Evolutionary conservation across 1,139 yeast genomes (phyloP), one percentile per base, ranked within the genome.

Genomic region (Tardiomyces depauwii): DNA sequence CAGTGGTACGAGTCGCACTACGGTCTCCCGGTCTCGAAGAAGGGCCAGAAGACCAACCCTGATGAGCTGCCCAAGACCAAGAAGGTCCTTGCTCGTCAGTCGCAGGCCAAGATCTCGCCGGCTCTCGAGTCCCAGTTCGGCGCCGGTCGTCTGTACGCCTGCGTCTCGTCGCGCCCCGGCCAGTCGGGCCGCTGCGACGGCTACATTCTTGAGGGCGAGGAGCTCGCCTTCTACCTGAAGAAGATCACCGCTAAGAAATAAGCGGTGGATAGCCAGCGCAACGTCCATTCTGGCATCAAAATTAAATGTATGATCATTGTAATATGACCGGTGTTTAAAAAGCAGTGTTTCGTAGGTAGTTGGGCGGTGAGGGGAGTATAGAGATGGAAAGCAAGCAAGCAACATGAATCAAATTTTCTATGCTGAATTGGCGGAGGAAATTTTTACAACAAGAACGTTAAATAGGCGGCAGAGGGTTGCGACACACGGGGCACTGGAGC

Each of bases 181-280:
- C 99, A 91, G 82, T 84, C 95, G 62, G 99, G 99, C 77, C 93
- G 99, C 80, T 83, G 91, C 78, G 98, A 93, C 74, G 99, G 99
- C 77, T 91, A 93, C 94, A 83, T 91, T 77, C 86, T 93, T 74
- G 99, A 91, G 81, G 98, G 98, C 77, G 99, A 93, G 74, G 98
- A 91, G 80, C 87, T 91, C 75, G 97, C 97, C 74, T 91, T 91
- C 95, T 91, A 91, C 95, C 83, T 91, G 74, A 88, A 95, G 83
- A 89, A 95, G 87, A 80, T 91, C 78, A 81, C 96, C 72, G 91
- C 96, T 53, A 91, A 89, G 93, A 91, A 91, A 83, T 89, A 88
- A 82, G 16, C 14, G 25, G 27, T 12, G 27, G 25, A 28, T 21
- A 19, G 41, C 23, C 23, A 40, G 33, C 33, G 27, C 25, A 40